Evolutionary conservation across 2,329 filamentous ascomycete species (phyloP), one percentile per base, ranked within the genome.

Genomic region (Botryosphaeria dothidea): DNA sequence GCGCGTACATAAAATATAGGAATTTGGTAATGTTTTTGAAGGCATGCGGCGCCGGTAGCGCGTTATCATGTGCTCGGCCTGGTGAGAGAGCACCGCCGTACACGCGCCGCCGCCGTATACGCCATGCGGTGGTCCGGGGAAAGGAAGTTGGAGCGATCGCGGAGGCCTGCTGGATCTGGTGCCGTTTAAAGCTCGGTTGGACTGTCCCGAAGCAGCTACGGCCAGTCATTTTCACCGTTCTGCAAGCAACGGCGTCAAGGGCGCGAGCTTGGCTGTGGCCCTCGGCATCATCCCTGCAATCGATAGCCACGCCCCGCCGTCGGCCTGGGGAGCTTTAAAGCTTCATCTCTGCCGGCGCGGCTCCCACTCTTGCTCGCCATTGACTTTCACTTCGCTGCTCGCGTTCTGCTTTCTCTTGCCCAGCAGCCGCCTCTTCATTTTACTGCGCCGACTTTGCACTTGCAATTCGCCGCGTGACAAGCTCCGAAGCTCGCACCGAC

Each of bases 1-100:
- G 41, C 38, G 36, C 27, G 43, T 46, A 31, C 56, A 46, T 60
- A 60, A 43, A 45, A 45, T 25, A 63, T 19, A 52, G 31, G 23
- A 46, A 64, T 64, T 64, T 64, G 61, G 61, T 64, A 64, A 64
- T 64, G 49, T 34, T 36, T 62, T 64, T 36, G 45, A 36, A n/a
- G 31, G n/a, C 38, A 38, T 2, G 38, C 61, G 25, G 49, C 43
- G 51, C 25, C 56, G 25, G 25, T 38, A 46, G 41, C 23, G 38
- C 56, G 56, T 45, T 56, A 56, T 64, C 60, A 46, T 46, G 41
- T 46, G 56, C 25, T 46, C 25, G 17, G 36, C 21, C 34, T 41
- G 8, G 38, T 13, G 38, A 15, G 5, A 4, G 9, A 51, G 9
- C n/a, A 17, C 34, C 60, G 60, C 60, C 60, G 60, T 63, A 63